Base-by-base conservation (phyloP, 495 filamentous ascomycete species). In the Aspergillus sclerotiicarbonarius region DNA sequence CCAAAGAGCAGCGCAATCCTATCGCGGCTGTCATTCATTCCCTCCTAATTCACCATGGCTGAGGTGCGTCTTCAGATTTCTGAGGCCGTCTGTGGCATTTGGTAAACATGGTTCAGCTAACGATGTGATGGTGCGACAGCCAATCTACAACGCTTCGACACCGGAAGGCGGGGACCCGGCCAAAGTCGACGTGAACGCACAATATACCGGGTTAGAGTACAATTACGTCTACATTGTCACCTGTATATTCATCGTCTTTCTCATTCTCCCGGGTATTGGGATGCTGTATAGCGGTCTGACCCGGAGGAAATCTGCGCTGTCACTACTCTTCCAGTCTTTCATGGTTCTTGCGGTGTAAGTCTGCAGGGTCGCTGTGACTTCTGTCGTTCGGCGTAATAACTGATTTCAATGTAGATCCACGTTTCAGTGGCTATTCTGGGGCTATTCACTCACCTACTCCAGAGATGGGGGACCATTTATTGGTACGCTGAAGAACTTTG, bases 351-450 rank as follows among this genome's bases (percentile, higher is more conserved):
- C 73, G 8, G 72, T 78, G 72, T 75, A 66, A 49, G 74, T 64
- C 25, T 21, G 44, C 3, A 12, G 49, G 12, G 46, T 39, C 30
- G 44, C 10, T 53, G 47, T 6, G 43, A 37, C n/a, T n/a, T n/a
- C 20, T 39, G 13, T 1, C 13, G 5, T 1, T n/a, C 6, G 33
- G 29, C 20, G 31, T 13, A n/a, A 29, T 29, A 6, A 45, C 25
- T 51, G 6, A 50, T 15, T 19, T 7, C 20, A 19, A 43, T 50
- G 44, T 32, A 74, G 71, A 8, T 73, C 67, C 4, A 80, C 78
- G 15, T 80, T 82, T 51, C 78, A 82, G 69, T 83, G 81, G 80
- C 78, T 82, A 51, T 82, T 84, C 62, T 84, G 80, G 79, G 81
- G 82, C 4, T 85, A 84, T 61, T 80, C 80, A 0, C 67, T 85